Evolutionary conservation across 1,284 basidiomycete genomes (phyloP).

Genomic region (Gymnopus androsaceus): DNA sequence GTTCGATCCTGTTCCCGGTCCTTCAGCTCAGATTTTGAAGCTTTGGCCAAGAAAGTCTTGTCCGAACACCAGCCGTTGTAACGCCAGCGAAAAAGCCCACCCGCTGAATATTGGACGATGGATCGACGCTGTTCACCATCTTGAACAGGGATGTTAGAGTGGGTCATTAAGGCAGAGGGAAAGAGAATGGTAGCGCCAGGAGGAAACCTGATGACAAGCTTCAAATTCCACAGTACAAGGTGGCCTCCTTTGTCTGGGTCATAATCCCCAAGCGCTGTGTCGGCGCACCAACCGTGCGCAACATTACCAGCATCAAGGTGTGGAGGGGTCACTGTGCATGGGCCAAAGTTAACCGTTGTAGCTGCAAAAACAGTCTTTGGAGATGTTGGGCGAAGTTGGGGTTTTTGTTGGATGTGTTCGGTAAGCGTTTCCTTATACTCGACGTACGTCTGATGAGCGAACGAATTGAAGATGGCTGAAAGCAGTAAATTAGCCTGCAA

Average conservation of each 20-base stretch:
- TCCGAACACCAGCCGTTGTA: neutral
- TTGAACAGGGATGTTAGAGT: constrained; percentile 4
- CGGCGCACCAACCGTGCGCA: neutral
- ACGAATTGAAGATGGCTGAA: neutral
- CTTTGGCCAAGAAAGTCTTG: neutral
- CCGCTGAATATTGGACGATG: constrained; percentile 6
- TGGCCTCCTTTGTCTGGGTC: constrained; percentile 7
- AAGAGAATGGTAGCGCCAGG: constrained; percentile 9
- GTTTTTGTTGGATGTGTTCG: neutral
- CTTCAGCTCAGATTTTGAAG: neutral
- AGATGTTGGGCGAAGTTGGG: neutral
- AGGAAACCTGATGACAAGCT: neutral
- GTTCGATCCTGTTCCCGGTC: neutral
- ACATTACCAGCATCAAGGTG: neutral
- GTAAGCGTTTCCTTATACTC: neutral
- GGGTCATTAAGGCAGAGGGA: constrained; percentile 4
- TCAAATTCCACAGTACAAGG: constrained; percentile 4
- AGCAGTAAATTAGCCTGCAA: neutral
- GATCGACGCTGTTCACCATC: constrained; percentile 1
- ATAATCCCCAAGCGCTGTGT: neutral
- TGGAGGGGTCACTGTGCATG: neutral
- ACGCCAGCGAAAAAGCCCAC: constrained; percentile 6
- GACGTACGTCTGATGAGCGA: neutral
- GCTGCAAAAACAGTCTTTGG: neutral
- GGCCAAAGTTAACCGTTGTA: constrained; percentile 3